Percentiles rank a stretch among this genome's conserved stretches.
Conservation (phyloP, 192 early-diverging fungal genomes). For the Linnemannia zychae region DNA sequence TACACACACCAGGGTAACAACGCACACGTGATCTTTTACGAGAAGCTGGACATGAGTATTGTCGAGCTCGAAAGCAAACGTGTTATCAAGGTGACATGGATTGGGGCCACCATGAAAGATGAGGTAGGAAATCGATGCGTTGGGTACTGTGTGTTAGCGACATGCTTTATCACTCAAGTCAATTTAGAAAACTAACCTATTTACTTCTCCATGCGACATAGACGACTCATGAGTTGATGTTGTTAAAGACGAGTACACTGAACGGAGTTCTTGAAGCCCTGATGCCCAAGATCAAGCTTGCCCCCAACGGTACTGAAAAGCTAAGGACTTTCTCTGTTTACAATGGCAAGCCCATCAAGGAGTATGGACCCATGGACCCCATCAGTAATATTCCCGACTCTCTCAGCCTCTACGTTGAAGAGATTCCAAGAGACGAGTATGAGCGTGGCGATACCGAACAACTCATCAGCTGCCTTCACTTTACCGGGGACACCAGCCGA, state of each 20-base stretch:
- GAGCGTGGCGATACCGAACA: conserved; percentile 53
- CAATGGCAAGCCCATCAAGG: conserved; percentile 60
- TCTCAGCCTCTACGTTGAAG: conserved; percentile 71
- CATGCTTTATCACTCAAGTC: no score
- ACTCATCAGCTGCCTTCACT: conserved; percentile 82
- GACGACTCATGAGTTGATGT: conserved; percentile 70
- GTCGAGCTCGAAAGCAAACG: conserved; percentile 88
- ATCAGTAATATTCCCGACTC: conserved; percentile 62
- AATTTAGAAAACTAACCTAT: background rate
- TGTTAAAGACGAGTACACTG: conserved; percentile 73
- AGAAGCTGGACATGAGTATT: conserved; percentile 87
- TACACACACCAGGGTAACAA: conserved; percentile 30
- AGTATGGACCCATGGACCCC: conserved; percentile 62
- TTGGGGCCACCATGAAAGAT: conserved; percentile 77
- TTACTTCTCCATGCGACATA: background rate
- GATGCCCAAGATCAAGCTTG: conserved; percentile 67
- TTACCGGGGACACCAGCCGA: conserved; percentile 73
- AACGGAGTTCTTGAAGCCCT: conserved; percentile 67
- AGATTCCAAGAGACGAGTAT: conserved; percentile 63
- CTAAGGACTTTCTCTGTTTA: conserved; percentile 73
- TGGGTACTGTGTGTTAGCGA: background rate
- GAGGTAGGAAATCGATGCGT: conserved; percentile 50
- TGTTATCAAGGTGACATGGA: conserved; percentile 75
- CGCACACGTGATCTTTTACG: conserved; percentile 76
- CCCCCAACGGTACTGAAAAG: conserved; percentile 59